Percentiles rank a stretch among this genome's conserved stretches.
Evolutionary conservation across 192 early-diverging fungal species (phyloP).

Genomic region (Cladochytrium replicatum): DNA sequence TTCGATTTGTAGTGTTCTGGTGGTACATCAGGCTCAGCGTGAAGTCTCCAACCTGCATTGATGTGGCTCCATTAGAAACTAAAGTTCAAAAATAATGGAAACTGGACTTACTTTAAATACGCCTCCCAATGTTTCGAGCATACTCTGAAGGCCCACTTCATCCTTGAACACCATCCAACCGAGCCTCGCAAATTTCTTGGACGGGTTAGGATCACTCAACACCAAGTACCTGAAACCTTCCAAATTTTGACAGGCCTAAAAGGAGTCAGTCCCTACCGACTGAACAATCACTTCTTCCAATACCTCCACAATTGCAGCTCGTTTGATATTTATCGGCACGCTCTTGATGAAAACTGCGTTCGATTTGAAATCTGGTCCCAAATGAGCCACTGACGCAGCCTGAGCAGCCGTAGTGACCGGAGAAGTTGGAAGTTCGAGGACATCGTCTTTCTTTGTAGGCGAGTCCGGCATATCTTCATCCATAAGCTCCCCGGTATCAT

Average conservation of each 20-base stretch:
- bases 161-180: slow-evolving; percentile 88
- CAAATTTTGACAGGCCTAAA: slow-evolving; percentile 57
- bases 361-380: too few relatives aligned
- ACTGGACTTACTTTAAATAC: too few relatives aligned
- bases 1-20: too few relatives aligned
- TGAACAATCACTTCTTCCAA: too few relatives aligned
- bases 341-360: slow-evolving; percentile 69
- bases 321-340: slow-evolving; percentile 59
- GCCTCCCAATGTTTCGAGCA: slow-evolving; percentile 56
- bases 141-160: slow-evolving; percentile 78
- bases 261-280: too few relatives aligned
- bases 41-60: slow-evolving; percentile 49
- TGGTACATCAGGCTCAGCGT: slow-evolving; percentile 44
- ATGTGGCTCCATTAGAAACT: too few relatives aligned
- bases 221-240: slow-evolving; percentile 76
- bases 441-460: too few relatives aligned
- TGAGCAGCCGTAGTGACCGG: slow-evolving; percentile 11
- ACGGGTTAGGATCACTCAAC: slow-evolving; percentile 73
- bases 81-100: slow-evolving; percentile 36
- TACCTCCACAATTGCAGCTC: slow-evolving; percentile 57
- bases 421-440: slow-evolving; percentile 4
- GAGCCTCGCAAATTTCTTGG: slow-evolving; percentile 75
- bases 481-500: slow-evolving; percentile 7
- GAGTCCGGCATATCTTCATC: slow-evolving; percentile 23
- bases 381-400: too few relatives aligned